These are phyloP conservation scores for Sonneratia caseolaris DNA, from an alignment of 345 rosid species.

Conservation along the genomic window DNA sequence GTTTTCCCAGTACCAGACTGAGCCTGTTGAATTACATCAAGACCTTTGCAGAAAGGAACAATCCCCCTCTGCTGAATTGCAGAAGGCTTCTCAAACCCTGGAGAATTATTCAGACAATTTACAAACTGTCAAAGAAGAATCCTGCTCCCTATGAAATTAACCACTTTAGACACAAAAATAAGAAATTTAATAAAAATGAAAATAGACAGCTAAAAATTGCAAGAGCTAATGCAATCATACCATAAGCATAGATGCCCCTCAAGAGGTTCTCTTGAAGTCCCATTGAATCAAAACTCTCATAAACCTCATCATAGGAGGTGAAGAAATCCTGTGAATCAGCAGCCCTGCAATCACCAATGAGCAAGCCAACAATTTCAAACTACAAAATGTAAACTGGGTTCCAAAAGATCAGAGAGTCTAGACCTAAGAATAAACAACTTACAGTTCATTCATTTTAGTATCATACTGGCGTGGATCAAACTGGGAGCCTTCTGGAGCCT, in stretches of 20 bases:
- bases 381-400: no score
- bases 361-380: background rate
- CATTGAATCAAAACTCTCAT: constrained; percentile 84
- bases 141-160: background rate
- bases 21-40: constrained; percentile 95
- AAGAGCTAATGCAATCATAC: constrained; percentile 22
- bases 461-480: constrained; percentile 72
- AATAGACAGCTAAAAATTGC: no score
- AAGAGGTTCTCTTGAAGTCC: constrained; percentile 72
- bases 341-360: constrained; percentile 26
- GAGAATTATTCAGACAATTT: background rate
- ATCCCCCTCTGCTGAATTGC: constrained; percentile 95
- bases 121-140: background rate
- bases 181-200: background rate
- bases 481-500: constrained; percentile 68
- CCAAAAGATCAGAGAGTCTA: no score
- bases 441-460: constrained; percentile 68
- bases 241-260: constrained; percentile 93
- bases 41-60: constrained; percentile 90
- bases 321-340: constrained; percentile 64
- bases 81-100: constrained; percentile 95
- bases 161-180: background rate
- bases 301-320: constrained; percentile 72
- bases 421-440: constrained; percentile 20
- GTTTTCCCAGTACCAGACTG: constrained; percentile 98